Base-by-base conservation (phyloP, 805 yeast genomes). In the Komagataella phaffii region DNA sequence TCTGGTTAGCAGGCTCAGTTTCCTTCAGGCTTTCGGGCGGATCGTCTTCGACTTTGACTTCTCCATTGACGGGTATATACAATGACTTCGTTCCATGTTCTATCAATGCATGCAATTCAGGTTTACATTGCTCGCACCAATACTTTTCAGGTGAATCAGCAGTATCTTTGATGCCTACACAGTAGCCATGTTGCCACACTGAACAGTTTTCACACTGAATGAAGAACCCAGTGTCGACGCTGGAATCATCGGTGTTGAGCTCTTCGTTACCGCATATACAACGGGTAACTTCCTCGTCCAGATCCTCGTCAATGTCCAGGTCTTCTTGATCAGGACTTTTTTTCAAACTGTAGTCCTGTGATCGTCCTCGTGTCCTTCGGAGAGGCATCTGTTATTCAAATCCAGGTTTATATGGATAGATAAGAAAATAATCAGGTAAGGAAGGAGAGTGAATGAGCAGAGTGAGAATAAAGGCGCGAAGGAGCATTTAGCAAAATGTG, bases 121-220 rank as follows among this genome's bases (percentile, higher is more conserved):
- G 97, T 56, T 82, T 79, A 69, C 99, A 91, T 57, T 69, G 67
- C 64, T 91, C 99, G 72, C 99, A 91, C 87, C 90, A 88, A 66
- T 93, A 91, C 65, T 87, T 87, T 53, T 91, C 97, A 3, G 97
- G 96, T 1, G 88, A 87, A 49, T 79, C 83, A 12, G 77, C 80
- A 55, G 82, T 88, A 50, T 79, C 80, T 51, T 73, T 73, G 53
- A 91, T 80, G 1, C 96, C 95, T 44, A 91, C 96, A 71, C 99
- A 91, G 67, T 74, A 88, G 1, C 97, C 98, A 64, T 91, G 99
- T 66, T 91, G 99, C 99, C 99, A 91, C 6, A 85, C 96, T 17
- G 87, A 81, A 69, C 99, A 91, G 55, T 77, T 75, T 61, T 93
- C 99, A 73, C 95, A 85, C 61, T 85, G 93, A 57, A 85, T 85